Conservation (phyloP, 2,329 filamentous ascomycete species). For the Akanthomyces uredinophilus region DNA sequence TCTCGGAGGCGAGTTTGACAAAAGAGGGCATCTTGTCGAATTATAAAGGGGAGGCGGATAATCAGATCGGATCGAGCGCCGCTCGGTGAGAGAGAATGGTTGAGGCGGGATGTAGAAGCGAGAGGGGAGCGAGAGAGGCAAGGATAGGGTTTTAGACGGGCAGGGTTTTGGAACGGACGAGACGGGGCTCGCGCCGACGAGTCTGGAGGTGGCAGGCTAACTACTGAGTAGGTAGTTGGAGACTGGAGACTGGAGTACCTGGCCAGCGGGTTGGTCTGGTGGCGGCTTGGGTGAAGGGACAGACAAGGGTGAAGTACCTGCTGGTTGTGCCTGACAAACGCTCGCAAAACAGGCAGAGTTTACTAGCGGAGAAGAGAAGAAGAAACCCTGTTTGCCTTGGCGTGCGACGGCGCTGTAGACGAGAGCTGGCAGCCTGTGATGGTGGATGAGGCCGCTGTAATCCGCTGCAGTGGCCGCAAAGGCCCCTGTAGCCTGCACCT, state of each 20-base stretch:
- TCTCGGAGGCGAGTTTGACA: conserved; percentile 19
- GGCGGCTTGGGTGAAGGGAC: neutral
- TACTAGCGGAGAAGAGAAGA: neutral
- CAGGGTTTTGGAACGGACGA: neutral
- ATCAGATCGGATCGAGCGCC: neutral
- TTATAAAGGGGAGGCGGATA: neutral
- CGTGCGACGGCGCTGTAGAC: neutral
- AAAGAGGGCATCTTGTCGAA: conserved; percentile 21
- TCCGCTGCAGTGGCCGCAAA: neutral
- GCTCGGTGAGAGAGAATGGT: conserved; percentile 14
- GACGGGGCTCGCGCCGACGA: neutral
- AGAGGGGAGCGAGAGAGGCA: neutral
- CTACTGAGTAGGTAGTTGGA: neutral
- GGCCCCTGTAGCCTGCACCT: neutral
- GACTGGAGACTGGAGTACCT: neutral
- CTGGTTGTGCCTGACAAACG: no score
- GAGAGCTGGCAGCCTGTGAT: neutral
- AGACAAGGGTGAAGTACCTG: neutral
- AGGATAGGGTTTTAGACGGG: conserved; percentile 5
- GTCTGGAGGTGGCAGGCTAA: no score
- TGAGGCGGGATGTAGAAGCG: conserved; percentile 10
- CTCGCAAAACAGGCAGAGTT: neutral
- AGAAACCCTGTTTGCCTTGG: neutral
- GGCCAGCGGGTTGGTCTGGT: neutral
- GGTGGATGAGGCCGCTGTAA: neutral